Base-by-base conservation (phyloP, 2,329 filamentous ascomycete species). In the Ceratocystis cubensis region DNA sequence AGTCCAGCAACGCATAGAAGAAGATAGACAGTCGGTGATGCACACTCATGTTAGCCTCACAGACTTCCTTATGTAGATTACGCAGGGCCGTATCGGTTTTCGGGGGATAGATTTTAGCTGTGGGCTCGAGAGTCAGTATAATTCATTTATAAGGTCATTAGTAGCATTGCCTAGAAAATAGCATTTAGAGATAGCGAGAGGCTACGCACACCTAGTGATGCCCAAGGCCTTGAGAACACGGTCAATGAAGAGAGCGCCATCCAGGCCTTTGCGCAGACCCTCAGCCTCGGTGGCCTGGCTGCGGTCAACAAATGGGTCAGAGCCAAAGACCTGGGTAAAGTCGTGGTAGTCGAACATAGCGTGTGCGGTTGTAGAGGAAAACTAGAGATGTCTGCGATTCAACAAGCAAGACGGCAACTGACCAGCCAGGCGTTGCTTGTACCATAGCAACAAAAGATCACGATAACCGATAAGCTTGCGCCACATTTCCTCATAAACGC, bases 11-110 rank as follows among this genome's bases (percentile, higher is more conserved):
- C 48, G 95, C 78, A 74, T 95, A 96, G 79, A 89, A 95, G 70
- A 95, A 80, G 61, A 94, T 81, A 20, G 90, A 89, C 70, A 91
- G 84, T 74, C 92, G 92, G 77, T 92, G 87, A 74, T 92, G 88
- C 65, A 84, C 80, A 6, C 87, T 82, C 70, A 87, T 84, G 62
- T 78, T 78, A 65, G 78, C 83, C 30, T 84, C 80, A 73, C 86
- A 82, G 69, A 96, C 86, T 68, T 85, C 83, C 69, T 84, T 79
- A 75, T 92, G 86, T 5, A 95, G 80, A 48, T 84, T 82, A 70
- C 84, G 83, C 37, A 95, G 80, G 53, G 85, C 83, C 68, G 79
- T 80, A 67, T 88, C 85, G 65, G 82, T 84, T 72, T 84, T 85
- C 0, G 91, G 89, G 56, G 91, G 91, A 72, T 94, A 96, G 13